Evolutionary conservation across 345 rosid genomes (phyloP), one percentile per base, ranked within the genome.

Genomic region (Ceriops decandra): DNA sequence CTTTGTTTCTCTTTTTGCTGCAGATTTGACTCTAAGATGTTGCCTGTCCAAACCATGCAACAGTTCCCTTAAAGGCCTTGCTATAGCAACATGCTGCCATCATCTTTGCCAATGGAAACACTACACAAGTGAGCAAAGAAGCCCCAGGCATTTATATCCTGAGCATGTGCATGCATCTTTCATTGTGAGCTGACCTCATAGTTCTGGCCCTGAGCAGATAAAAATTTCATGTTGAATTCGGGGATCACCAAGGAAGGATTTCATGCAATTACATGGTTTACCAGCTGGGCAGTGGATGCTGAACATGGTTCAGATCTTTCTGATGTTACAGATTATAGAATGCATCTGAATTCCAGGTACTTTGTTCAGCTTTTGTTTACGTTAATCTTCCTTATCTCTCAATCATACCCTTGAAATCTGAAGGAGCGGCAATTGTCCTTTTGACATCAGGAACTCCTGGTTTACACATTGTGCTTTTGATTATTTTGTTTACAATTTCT

Each of bases 231-330:
- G 47, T 35, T 57, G 13, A 69, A 78, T 60, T 57, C 85, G 59
- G 93, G 91, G 63, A 73, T 93, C 60, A 72, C 77, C 2, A 87
- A 79, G 74, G 89, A 88, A 51, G 91, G 88, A 64, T 93, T 93
- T 73, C 91, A 85, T 77, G 83, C 83, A 21, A 80, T 93, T 33
- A 83, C 97, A 59, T 88, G 90, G 92, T 85, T 93, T 68, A 89
- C 97, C 60, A 89, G 97, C 84, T 91, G 98, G 98, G 97, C 98
- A 2, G 98, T 93, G 20, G 97, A 93, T 72, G 95, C 87, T 73
- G 96, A 93, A 76, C 96, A 93, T 56, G 63, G 87, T 73, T 85
- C 95, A 16, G 87, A 85, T 67, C 76, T 88, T 75, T 78, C 85
- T 4, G 76, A 75, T 73, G 72, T 72, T 51, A 70, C 69, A 28